Evolutionary conservation across 768 basidiomycete species (phyloP).

Genomic region (Boletales sp.): DNA sequence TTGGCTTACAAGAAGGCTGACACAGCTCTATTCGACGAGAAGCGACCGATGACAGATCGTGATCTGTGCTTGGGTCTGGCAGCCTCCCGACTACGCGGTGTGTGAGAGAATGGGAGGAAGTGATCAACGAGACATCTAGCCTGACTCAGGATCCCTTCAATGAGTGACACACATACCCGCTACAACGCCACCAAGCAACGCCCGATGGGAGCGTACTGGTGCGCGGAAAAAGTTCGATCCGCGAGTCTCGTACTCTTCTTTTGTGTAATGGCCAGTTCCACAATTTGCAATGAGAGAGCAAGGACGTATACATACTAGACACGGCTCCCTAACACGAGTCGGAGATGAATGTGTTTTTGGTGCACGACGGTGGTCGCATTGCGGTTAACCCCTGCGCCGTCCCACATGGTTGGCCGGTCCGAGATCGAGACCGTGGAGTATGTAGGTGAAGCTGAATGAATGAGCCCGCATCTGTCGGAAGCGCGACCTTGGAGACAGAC

Average conservation of each 20-base stretch:
- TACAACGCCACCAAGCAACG: conserved; percentile 5
- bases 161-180: conserved; percentile 1
- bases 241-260: conserved; percentile 9
- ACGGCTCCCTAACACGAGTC: conserved; percentile 13
- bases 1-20: conserved; percentile 11
- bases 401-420: conserved; percentile 5
- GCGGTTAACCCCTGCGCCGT: conserved; percentile 15
- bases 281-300: conserved; percentile 21
- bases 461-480: conserved; percentile 16
- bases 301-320: conserved; percentile 1
- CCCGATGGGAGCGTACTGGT: conserved; percentile 10
- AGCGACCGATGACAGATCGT: conserved; percentile 21
- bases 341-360: conserved; percentile 26
- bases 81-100: conserved; percentile 5
- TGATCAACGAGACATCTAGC: conserved; percentile 14
- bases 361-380: conserved; percentile 2
- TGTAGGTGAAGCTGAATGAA: background rate
- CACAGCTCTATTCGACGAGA: conserved; percentile 22
- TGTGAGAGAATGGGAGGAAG: conserved; percentile 21
- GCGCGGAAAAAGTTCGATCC: conserved; percentile 18
- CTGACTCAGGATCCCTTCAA: background rate
- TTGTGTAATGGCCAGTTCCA: conserved; percentile 2
- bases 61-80: background rate
- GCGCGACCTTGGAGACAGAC: conserved; percentile 6
- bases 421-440: conserved; percentile 6